Percentiles rank a stretch among this genome's conserved stretches.
Conservation (phyloP, 345 rosid genomes). For the Salix udensis region DNA sequence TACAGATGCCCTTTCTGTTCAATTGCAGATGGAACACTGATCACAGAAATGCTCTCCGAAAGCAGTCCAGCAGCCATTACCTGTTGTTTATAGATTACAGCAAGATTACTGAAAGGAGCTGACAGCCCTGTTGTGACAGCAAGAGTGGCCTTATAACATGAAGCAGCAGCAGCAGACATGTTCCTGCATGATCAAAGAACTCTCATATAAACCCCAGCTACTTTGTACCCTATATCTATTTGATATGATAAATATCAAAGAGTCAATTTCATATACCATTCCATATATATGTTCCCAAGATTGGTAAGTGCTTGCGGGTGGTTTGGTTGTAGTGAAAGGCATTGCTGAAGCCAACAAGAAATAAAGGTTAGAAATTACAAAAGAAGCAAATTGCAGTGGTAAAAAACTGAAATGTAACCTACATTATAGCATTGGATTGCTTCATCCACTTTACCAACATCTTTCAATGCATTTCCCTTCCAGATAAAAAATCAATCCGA, state of each 20-base stretch:
- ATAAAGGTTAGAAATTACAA: constrained; percentile 3
- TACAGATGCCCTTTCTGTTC: not conserved
- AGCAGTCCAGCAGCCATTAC: constrained; percentile 24
- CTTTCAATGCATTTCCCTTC: constrained; percentile 97
- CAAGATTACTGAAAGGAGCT: constrained; percentile 95
- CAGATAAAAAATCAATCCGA: constrained; percentile 5
- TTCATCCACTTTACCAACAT: constrained; percentile 85
- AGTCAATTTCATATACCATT: constrained; percentile 52
- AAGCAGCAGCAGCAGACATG: constrained; percentile 73
- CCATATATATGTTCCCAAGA: constrained; percentile 97
- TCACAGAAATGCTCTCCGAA: not conserved
- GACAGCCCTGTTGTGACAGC: constrained; percentile 90
- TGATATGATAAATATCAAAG: not conserved
- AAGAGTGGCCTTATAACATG: constrained; percentile 82
- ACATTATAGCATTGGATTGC: constrained; percentile 92
- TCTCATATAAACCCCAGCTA: not conserved
- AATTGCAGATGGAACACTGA: not conserved
- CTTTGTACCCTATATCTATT: not conserved
- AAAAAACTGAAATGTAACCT: constrained; percentile 18
- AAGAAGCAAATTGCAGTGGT: not conserved
- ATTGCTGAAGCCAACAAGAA: constrained; percentile 58
- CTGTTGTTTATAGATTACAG: constrained; percentile 97
- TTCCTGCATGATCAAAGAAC: constrained; percentile 51
- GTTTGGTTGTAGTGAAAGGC: constrained; percentile 77
- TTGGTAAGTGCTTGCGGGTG: constrained; percentile 98